Percentiles rank a stretch among this genome's conserved stretches.
phyloP scores from a whole-genome alignment of 176 grass and related monocot species.

The Ensete ventricosum region DNA sequence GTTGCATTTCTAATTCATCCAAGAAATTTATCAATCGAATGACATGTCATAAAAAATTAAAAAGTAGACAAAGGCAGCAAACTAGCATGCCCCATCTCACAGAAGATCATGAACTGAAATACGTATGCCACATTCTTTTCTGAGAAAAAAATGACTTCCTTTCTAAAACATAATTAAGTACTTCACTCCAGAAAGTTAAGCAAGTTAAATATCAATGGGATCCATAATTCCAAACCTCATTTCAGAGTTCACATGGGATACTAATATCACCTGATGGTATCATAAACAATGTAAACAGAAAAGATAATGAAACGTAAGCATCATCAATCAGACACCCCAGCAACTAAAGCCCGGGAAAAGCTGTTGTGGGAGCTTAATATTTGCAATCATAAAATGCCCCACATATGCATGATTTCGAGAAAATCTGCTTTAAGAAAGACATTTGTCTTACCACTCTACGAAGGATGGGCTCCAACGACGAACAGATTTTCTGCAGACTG shows the following conservation, averaged over 20 bases:
- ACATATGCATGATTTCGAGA: background rate
- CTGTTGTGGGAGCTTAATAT: background rate
- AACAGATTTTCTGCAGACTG: constrained; percentile 91
- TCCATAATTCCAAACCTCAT: background rate
- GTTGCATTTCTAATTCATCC: no score
- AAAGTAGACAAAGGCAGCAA: no score
- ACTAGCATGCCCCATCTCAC: background rate
- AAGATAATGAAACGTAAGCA: background rate
- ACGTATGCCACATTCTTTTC: no score
- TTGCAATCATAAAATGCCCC: background rate
- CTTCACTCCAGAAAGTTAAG: background rate
- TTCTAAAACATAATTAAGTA: background rate
- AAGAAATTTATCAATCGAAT: no score
- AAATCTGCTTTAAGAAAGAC: background rate
- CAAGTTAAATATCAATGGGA: background rate
- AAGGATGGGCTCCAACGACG: constrained; percentile 90
- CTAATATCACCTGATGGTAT: background rate
- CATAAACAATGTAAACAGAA: background rate
- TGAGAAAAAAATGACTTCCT: no score
- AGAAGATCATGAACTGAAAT: background rate
- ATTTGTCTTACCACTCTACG: constrained; percentile 82
- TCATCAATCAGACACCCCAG: background rate
- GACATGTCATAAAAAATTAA: no score
- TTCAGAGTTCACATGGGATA: background rate
- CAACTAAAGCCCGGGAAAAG: background rate